Percentiles rank a stretch among this genome's conserved stretches.
phyloP scores from a whole-genome alignment of 441 rosid genomes.

The Francoa sonchifolia region DNA sequence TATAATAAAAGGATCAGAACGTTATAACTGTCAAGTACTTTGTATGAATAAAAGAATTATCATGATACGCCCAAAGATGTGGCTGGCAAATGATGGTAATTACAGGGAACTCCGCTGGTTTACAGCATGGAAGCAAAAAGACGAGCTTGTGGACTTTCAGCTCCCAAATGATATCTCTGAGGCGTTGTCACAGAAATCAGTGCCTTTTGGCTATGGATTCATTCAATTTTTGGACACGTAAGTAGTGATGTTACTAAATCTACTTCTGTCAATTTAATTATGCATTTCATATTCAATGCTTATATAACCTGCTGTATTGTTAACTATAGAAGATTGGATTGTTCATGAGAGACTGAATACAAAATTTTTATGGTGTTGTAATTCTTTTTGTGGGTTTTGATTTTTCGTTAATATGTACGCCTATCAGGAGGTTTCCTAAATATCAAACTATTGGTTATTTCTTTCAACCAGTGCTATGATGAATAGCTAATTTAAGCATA shows the following conservation, averaged over 20 bases:
- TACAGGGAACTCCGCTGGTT: slow-evolving; percentile 88
- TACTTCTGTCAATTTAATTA: not conserved
- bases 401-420: too few relatives aligned
- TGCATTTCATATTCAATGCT: not conserved
- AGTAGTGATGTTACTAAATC: slow-evolving; percentile 9
- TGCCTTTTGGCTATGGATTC: slow-evolving; percentile 82
- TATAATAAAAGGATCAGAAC: slow-evolving; percentile 69
- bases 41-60: slow-evolving; percentile 69
- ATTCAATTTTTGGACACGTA: slow-evolving; percentile 79
- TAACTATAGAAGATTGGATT: too few relatives aligned
- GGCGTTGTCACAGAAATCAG: slow-evolving; percentile 59
- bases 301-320: too few relatives aligned
- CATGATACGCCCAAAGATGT: slow-evolving; percentile 86
- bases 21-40: slow-evolving; percentile 84
- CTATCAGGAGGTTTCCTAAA: too few relatives aligned
- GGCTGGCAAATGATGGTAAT: slow-evolving; percentile 89
- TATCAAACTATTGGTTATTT: too few relatives aligned
- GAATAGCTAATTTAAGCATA: slow-evolving; percentile 8
- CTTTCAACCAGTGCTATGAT: not conserved
- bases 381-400: not conserved
- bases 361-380: not conserved
- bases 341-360: too few relatives aligned
- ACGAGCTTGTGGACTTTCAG: slow-evolving; percentile 60
- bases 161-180: slow-evolving; percentile 61
- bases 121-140: slow-evolving; percentile 70